Conservation (phyloP, 2,329 filamentous ascomycete genomes). For the Ophiostoma piceae region DNA sequence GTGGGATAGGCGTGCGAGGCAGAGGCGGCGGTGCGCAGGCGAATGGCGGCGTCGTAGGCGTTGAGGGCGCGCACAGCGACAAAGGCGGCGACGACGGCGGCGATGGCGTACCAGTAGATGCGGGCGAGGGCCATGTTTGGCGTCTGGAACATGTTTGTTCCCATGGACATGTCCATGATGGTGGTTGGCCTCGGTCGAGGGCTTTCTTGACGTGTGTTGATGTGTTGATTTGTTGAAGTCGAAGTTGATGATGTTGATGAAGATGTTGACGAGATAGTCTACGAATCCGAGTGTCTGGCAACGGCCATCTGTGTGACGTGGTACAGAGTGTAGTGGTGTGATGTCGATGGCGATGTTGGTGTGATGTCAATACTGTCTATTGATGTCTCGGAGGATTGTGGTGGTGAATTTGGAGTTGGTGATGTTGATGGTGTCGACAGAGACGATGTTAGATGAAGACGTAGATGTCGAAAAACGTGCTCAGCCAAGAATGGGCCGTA, state of each 20-base stretch:
- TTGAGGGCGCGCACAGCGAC: constrained; percentile 42
- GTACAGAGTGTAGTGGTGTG: background rate
- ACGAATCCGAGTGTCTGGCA: background rate
- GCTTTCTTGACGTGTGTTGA: too few species aligned
- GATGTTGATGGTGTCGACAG: background rate
- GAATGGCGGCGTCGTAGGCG: constrained; percentile 36
- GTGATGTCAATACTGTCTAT: background rate
- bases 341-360: background rate
- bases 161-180: constrained; percentile 32
- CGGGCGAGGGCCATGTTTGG: constrained; percentile 49
- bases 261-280: background rate
- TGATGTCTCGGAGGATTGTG: background rate
- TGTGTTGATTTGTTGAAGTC: background rate
- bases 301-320: background rate
- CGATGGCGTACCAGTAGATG: constrained; percentile 56
- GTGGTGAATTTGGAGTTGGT: background rate
- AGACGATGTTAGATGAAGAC: background rate
- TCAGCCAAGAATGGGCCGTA: background rate
- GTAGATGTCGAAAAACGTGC: background rate
- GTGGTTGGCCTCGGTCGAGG: background rate
- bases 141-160: constrained; percentile 39
- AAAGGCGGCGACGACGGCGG: constrained; percentile 43
- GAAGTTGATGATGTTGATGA: background rate
- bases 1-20: constrained; percentile 47
- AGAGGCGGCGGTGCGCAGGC: constrained; percentile 42